Evolutionary conservation across 495 filamentous ascomycete species (phyloP), one percentile per base, ranked within the genome.

Genomic region (Neurospora sp.): DNA sequence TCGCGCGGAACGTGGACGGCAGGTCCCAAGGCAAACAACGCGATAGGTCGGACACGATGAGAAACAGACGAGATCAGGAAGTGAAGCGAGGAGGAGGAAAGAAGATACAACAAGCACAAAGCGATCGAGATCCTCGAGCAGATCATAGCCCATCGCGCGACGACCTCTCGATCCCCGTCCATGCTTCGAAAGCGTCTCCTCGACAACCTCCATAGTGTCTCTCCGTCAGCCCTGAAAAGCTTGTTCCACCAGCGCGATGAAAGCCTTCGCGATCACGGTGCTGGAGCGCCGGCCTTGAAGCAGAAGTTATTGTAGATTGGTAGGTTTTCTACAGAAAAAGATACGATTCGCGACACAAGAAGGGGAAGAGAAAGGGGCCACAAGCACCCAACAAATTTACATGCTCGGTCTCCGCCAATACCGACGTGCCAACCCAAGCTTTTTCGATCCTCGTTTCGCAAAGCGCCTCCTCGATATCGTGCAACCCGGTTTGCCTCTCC

Each of bases 1-100:
- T 23, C 4, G 4, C 1, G 4, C n/a, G 46, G 0, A 4, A 12
- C 1, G 0, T 12, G 1, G 4, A 2, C 1, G 9, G 42, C 8
- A 1, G n/a, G 44, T 3, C 4, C 44, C 4, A 5, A 11, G n/a
- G 9, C 44, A 4, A 49, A 23, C n/a, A 11, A 23, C 11, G 44
- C 9, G 44, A 49, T 23, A 49, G 1, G 44, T 8, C 1, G n/a
- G 9, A 3, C 10, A 20, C 9, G 44, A 49, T n/a, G 44, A 49
- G 18, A 18, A 20, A 49, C 3, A 20, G 44, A n/a, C 44, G 44
- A 20, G n/a, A 20, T 0, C 1, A 0, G 44, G 4, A 20, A 10
- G 9, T 5, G 44, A 20, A 20, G 31, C 31, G 31, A 46, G 8
- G 8, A 5, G 18, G 44, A 11, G 1, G 8, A 20, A 46, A 18